Percentiles rank a stretch among this genome's conserved stretches.
These are phyloP conservation scores for Fusarium neocosmosporiellum DNA, from an alignment of 2,329 filamentous ascomycete genomes.

Conservation along the genomic window DNA sequence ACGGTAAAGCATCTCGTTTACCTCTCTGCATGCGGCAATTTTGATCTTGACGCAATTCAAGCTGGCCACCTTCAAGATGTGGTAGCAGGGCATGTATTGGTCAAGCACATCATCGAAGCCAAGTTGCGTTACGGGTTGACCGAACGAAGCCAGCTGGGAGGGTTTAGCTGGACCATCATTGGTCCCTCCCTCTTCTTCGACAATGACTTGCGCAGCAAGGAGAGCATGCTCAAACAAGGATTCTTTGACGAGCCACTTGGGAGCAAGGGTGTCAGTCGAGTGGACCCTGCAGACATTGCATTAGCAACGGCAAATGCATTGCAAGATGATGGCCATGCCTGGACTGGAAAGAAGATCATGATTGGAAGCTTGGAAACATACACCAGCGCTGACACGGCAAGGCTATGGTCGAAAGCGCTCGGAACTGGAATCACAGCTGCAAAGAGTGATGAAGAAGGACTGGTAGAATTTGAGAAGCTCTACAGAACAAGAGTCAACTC, in stretches of 20 bases:
- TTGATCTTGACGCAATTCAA: constrained; percentile 14
- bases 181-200: constrained; percentile 22
- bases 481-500: not conserved
- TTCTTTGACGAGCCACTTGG: constrained; percentile 27
- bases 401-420: constrained; percentile 17
- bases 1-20: constrained; percentile 27
- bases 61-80: constrained; percentile 5
- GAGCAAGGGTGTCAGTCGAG: constrained; percentile 21
- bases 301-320: constrained; percentile 16
- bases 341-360: constrained; percentile 27
- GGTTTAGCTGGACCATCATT: constrained; percentile 28
- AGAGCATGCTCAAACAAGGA: constrained; percentile 7
- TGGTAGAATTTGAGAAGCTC: constrained; percentile 5
- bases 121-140: constrained; percentile 22
- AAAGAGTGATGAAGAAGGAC: constrained; percentile 4
- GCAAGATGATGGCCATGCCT: constrained; percentile 15
- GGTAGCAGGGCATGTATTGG: constrained; percentile 17
- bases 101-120: constrained; percentile 24
- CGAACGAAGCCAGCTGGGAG: not conserved
- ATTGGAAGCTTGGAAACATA: constrained; percentile 20
- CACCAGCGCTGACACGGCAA: constrained; percentile 2
- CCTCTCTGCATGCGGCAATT: constrained; percentile 11
- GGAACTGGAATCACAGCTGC: not conserved
- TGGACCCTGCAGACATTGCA: constrained; percentile 19
- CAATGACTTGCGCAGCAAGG: constrained; percentile 25